Evolutionary conservation across 2,329 filamentous ascomycete species (phyloP), one percentile per base, ranked within the genome.

Genomic region (Torrubiella hemipterigena): DNA sequence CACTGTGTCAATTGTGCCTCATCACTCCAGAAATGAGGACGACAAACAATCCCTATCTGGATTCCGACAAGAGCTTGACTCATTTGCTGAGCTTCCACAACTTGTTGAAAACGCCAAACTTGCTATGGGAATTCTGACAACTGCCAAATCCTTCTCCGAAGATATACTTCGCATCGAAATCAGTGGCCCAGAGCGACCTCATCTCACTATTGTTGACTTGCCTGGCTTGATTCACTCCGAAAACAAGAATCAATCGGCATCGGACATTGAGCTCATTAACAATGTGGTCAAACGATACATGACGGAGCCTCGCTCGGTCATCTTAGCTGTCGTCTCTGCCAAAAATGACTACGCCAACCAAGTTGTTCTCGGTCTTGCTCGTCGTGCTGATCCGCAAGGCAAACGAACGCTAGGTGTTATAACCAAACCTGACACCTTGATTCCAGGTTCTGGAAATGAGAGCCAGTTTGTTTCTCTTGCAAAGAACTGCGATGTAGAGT

Each of bases 381-480:
- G 26, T 21, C 2, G 26, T n/a, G 2, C 13, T 17, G 26, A 32
- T 25, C 3, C 43, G 0, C 16, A 34, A 0, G 49, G 57, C 2
- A 17, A 24, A 1, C 63, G 69, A 3, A 74, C 69, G 0, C 44
- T 75, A 0, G 69, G 69, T 3, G 58, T 75, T 34, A 65, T 75
- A 38, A 76, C 72, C 0, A 75, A 74, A 44, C 68, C 69, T 0
- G 69, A 75, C 38, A 47, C 40, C 5, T 23, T 43, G 9, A 34
- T 34, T 21, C 31, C 27, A 3, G 44, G 41, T 4, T 63, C 63
- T 0, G 56, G 51, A 1, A 56, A 50, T 17, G 63, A 69, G 38
- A 34, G 34, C 0, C 33, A 46, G 4, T 69, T 55, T 29, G 27
- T 63, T 1, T 46, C 50, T 0, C 50, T 70, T 0, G 65, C 62